Percentiles rank a stretch among this genome's conserved stretches.
Evolutionary conservation across 2,329 filamentous ascomycete genomes (phyloP).

Genomic region (Phialophora chinensis): DNA sequence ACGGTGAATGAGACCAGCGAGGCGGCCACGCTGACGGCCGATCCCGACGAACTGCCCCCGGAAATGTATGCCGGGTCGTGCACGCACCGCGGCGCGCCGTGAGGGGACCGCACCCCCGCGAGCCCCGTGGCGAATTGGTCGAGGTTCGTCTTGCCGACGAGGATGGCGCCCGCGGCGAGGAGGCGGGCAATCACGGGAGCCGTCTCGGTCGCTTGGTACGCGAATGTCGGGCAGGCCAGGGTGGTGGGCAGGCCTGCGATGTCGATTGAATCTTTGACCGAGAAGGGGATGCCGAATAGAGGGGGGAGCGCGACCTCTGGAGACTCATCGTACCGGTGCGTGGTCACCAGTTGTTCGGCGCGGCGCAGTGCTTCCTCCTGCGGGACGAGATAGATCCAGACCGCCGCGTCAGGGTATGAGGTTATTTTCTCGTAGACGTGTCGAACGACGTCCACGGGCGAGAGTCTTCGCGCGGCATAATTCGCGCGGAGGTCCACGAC

Average conservation of each 20-base stretch:
- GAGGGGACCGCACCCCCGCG: conserved; percentile 63
- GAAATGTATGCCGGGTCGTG: conserved; percentile 56
- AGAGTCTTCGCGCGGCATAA: conserved; percentile 3
- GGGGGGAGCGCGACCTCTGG: conserved; percentile 46
- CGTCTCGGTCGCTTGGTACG: conserved; percentile 53
- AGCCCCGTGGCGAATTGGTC: conserved; percentile 69
- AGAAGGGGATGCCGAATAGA: conserved; percentile 57
- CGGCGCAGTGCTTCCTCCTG: conserved; percentile 49
- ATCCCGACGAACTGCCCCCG: conserved; percentile 63
- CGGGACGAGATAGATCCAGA: conserved; percentile 58
- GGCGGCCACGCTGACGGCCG: conserved; percentile 50
- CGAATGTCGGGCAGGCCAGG: conserved; percentile 54
- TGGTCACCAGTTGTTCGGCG: conserved; percentile 49
- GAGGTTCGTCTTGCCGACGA: conserved; percentile 64
- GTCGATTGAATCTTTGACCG: conserved; percentile 57
- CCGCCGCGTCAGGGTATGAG: conserved; percentile 56
- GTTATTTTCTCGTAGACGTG: conserved; percentile 55
- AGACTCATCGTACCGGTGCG: conserved; percentile 43
- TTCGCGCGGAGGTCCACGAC: conserved; percentile 11
- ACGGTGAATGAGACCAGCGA: conserved; percentile 63
- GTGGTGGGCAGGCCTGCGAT: conserved; percentile 53
- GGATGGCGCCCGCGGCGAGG: conserved; percentile 59
- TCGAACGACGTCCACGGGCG: conserved; percentile 17
- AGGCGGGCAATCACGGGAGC: conserved; percentile 56
- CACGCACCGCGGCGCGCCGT: conserved; percentile 62